Conservation (phyloP, 306 rosid species). For the Crotalaria pallida region DNA sequence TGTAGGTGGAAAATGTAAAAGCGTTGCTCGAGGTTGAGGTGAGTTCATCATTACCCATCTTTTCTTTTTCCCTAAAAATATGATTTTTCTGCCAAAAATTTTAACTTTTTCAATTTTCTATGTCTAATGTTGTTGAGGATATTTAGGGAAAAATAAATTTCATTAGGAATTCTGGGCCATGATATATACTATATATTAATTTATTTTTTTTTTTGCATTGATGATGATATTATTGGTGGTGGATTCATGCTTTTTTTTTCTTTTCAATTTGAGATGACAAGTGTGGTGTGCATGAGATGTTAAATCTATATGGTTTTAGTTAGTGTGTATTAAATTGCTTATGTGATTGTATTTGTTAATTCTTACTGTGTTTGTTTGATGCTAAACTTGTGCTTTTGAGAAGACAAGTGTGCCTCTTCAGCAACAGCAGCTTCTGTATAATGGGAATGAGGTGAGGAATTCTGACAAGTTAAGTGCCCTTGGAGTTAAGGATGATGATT, state of each 20-base stretch:
- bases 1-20: conserved; percentile 83
- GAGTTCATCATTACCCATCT: conserved; percentile 19
- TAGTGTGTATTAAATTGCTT: background rate
- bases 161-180: conserved; percentile 7
- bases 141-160: background rate
- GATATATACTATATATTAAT: too few relatives aligned
- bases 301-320: conserved; percentile 14
- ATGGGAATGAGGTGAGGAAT: conserved; percentile 75
- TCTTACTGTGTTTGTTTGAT: conserved; percentile 24
- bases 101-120: background rate
- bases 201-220: background rate
- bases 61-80: background rate
- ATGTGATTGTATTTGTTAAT: conserved; percentile 24
- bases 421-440: conserved; percentile 77
- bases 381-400: conserved; percentile 24
- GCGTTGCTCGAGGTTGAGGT: conserved; percentile 98
- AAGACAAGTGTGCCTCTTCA: conserved; percentile 81
- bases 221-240: background rate
- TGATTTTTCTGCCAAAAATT: background rate
- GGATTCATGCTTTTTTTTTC: background rate
- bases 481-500: conserved; percentile 89
- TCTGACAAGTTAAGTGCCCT: conserved; percentile 63
- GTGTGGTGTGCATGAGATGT: background rate
- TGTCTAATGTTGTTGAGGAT: conserved; percentile 1
- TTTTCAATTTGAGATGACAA: background rate